Percentiles rank a stretch among this genome's conserved stretches.
These are phyloP conservation scores for Phyllosticta citrichinensis DNA, from an alignment of 2,329 filamentous ascomycete species.

Conservation along the genomic window DNA sequence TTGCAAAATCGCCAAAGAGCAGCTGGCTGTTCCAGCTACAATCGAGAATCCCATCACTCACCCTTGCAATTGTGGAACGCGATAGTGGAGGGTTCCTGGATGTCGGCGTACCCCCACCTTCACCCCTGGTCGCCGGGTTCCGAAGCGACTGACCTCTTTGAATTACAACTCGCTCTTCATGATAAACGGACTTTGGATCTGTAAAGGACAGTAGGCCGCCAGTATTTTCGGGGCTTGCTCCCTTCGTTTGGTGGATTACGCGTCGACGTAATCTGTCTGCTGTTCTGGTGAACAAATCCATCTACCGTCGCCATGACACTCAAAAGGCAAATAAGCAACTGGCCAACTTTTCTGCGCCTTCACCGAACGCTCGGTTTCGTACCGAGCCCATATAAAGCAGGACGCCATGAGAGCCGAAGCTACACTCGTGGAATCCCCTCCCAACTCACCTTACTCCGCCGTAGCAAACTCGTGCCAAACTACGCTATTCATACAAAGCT, in stretches of 20 bases:
- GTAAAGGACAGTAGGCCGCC: background rate
- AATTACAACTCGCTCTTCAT: background rate
- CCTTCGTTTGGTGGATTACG: background rate
- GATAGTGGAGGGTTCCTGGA: background rate
- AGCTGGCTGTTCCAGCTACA: background rate
- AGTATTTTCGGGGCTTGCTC: background rate
- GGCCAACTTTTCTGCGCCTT: background rate
- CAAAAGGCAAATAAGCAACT: background rate
- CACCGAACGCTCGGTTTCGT: background rate
- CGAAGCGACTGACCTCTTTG: background rate
- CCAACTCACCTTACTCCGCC: background rate
- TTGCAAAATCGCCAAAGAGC: background rate
- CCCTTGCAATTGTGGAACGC: background rate
- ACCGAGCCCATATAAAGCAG: background rate
- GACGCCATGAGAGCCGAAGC: background rate
- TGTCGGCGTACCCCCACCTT: background rate
- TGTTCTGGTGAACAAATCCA: background rate
- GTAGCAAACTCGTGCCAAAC: background rate
- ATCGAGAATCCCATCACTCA: background rate
- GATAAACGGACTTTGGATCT: background rate
- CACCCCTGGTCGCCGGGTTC: background rate
- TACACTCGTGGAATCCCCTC: background rate
- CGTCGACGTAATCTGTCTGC: background rate
- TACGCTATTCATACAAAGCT: constrained; percentile 21
- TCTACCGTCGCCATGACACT: background rate